Evolutionary conservation across 2,329 filamentous ascomycete genomes (phyloP), one percentile per base, ranked within the genome.

Genomic region (Simplicillium aogashimaense): DNA sequence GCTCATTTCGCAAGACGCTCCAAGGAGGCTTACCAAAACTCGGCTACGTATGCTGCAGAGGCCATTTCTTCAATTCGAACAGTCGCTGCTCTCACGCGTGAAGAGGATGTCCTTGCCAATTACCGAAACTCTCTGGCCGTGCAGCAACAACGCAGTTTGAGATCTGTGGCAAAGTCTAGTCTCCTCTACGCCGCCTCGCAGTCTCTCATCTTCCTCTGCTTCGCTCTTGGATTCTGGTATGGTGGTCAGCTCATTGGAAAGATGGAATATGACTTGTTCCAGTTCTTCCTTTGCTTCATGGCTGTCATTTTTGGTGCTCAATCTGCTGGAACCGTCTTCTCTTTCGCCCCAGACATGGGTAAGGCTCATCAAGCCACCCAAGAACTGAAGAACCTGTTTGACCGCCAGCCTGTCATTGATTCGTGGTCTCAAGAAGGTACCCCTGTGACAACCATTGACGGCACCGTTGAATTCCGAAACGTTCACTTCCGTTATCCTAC

Each of bases 401-500:
- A 95, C 54, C 78, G 83, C 43, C 74, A 83, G 49, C 90, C 92
- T 0, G 63, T 66, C 3, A 92, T 97, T 49, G 89, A 95, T 55
- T 78, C 80, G 0, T 94, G 86, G 86, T 84, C 82, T 0, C 50
- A 70, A 0, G 76, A 81, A 1, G 88, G 88, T 13, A 72, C 76
- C 14, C 64, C 62, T 2, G 50, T 94, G 7, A 62, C 75, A 1
- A 54, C 68, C 2, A 72, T 90, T 17, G 76, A 92, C 15, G 90
- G 89, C 18, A 74, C 72, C 11, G 76, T 98, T 46, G 88, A 97
- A 58, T 94, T 98, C 66, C 79, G 84, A 15, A 81, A 94, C 48
- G 88, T 97, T 2, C 87, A 95, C 58, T 97, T 95, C 73, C 78
- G 87, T 33, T 98, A 97, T 54, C 89, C 90, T 0, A 94, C 87